Base-by-base conservation (phyloP, 768 basidiomycete species). In the Pleurotus giganteus region DNA sequence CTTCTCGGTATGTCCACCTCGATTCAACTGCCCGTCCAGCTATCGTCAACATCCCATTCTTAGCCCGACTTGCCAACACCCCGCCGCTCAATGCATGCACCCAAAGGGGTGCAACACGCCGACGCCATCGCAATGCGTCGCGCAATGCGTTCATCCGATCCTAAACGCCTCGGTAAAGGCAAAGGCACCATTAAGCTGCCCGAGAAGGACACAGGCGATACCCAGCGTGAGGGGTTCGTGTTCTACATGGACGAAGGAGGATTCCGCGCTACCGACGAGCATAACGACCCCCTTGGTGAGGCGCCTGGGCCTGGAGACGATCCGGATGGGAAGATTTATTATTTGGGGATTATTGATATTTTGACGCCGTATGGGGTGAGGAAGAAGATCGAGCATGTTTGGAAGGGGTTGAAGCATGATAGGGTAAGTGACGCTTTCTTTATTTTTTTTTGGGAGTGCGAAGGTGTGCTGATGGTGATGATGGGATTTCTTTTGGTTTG, bases 171-270 rank as follows among this genome's bases (percentile, higher is more conserved):
- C 1, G 86, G 81, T 6, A 68, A 69, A 21, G 69, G 69, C 11
- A 71, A 72, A 31, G 71, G 67, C 6, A 71, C 76, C 0, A 70
- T 84, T 29, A 74, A 80, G 53, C 74, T 86, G 26, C 87, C 83
- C 0, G 87, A 88, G 63, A 72, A 81, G 63, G 80, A 89, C 64
- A 77, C 80, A 1, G 80, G 78, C 61, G 76, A 82, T 2, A 81
- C 83, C 31, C 83, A 89, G 55, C 72, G 82, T 13, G 77, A 84
- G 29, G 82, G 91, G 55, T 93, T 96, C 66, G 69, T 98, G 24
- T 99, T 99, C 71, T 98, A 97, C 66, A 92, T 95, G 63, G 95
- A 99, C 65, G 97, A 98, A 62, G 94, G 94, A 11, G 97, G 97
- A 0, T 66, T 96, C 41, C 80, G 89, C 28, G 92, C 94, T 31